Conservation (phyloP, 108 stramenopile genomes). For the Mayamaea pseudoterrestris region DNA sequence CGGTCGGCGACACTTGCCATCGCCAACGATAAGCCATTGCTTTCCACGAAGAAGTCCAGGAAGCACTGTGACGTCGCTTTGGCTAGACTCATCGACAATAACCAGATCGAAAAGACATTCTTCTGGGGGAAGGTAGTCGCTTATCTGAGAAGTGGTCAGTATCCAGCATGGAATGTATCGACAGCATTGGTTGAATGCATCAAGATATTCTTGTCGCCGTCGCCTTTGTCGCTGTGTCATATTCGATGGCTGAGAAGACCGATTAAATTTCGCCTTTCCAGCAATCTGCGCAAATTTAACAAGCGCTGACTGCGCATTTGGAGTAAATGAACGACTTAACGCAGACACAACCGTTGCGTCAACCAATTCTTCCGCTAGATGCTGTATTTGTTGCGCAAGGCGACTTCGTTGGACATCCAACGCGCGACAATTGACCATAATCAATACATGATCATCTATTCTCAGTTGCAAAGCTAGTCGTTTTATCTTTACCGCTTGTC, state of each 20-base stretch:
- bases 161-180: constrained; percentile 61
- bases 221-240: constrained; percentile 45
- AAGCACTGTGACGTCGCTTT: constrained; percentile 41
- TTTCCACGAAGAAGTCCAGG: constrained; percentile 53
- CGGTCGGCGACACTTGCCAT: constrained; percentile 53
- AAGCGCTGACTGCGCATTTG: constrained; percentile 44
- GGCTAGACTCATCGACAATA: constrained; percentile 47
- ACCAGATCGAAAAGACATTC: constrained; percentile 45
- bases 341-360: constrained; percentile 29
- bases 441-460: neutral
- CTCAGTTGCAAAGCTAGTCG: constrained; percentile 9
- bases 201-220: constrained; percentile 39
- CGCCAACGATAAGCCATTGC: constrained; percentile 68
- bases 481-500: constrained; percentile 19
- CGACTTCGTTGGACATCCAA: constrained; percentile 18
- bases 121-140: constrained; percentile 44
- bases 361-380: constrained; percentile 29
- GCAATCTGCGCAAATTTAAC: constrained; percentile 47
- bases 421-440: constrained; percentile 6
- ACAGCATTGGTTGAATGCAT: constrained; percentile 44
- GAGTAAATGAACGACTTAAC: constrained; percentile 25
- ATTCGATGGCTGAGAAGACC: constrained; percentile 23
- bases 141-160: constrained; percentile 42
- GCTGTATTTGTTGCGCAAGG: constrained; percentile 10
- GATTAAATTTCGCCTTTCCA: constrained; percentile 41